These are phyloP conservation scores for Aspergillus pseudonomiae DNA, from an alignment of 2,329 filamentous ascomycete genomes.

Conservation along the genomic window DNA sequence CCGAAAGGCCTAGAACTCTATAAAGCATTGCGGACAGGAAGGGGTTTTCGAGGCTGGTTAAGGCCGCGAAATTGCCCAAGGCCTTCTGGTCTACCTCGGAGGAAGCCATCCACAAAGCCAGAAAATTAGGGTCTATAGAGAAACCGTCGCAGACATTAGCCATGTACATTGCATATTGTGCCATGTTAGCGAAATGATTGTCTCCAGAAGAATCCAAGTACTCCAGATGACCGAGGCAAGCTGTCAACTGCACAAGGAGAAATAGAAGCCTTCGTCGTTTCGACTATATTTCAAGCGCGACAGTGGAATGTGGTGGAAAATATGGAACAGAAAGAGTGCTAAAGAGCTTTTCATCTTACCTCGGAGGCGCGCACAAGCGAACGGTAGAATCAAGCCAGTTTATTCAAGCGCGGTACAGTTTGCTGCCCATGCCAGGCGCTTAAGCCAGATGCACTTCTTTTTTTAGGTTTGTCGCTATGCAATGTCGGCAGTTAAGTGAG, in stretches of 20 bases:
- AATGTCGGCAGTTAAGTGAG: slow-evolving; percentile 6
- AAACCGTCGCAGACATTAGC: slow-evolving; percentile 34
- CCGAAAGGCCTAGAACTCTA: slow-evolving; percentile 86
- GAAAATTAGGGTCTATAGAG: slow-evolving; percentile 34
- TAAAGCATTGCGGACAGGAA: slow-evolving; percentile 77
- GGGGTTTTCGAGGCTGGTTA: slow-evolving; percentile 75
- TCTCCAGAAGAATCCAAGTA: neutral
- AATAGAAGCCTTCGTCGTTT: neutral
- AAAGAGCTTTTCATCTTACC: slow-evolving; percentile 30
- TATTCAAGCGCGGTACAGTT: slow-evolving; percentile 28
- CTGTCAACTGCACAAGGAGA: neutral
- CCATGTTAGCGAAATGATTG: neutral
- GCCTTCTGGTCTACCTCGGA: slow-evolving; percentile 98
- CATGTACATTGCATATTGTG: slow-evolving; percentile 19
- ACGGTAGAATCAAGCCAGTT: slow-evolving; percentile 19
- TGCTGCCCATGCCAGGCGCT: slow-evolving; percentile 34
- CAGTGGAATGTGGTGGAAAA: slow-evolving; percentile 3
- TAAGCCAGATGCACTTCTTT: slow-evolving; percentile 12
- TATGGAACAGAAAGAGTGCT: slow-evolving; percentile 18
- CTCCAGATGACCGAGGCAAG: neutral
- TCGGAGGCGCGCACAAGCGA: slow-evolving; percentile 32
- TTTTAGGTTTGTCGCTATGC: slow-evolving; percentile 15
- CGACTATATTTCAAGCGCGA: neutral
- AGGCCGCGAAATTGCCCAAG: slow-evolving; percentile 82
- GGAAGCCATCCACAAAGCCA: slow-evolving; percentile 75